Conservation (phyloP, 768 basidiomycete species). For the Mrakia frigida region DNA sequence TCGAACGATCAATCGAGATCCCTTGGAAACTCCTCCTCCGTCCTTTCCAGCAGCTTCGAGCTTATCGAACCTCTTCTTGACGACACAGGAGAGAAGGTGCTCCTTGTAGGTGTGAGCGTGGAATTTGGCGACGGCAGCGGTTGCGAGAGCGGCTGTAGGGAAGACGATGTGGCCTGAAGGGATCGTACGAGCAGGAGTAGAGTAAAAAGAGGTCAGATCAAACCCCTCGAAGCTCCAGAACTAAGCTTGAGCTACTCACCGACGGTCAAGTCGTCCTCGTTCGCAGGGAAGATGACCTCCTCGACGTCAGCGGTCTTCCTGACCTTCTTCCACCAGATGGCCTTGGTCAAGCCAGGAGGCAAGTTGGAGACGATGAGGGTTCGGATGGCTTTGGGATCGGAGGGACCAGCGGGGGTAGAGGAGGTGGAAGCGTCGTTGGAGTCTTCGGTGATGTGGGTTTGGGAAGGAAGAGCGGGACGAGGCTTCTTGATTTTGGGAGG, state of each 20-base stretch:
- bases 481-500: constrained; percentile 28
- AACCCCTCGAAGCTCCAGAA: too few relatives aligned
- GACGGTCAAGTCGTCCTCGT: constrained; percentile 51
- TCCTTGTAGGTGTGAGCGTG: constrained; percentile 94
- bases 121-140: constrained; percentile 67
- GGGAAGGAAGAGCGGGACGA: constrained; percentile 21
- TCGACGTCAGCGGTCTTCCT: constrained; percentile 66
- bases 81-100: constrained; percentile 70
- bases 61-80: constrained; percentile 77
- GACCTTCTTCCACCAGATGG: constrained; percentile 60
- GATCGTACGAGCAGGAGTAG: neutral
- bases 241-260: constrained; percentile 46
- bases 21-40: constrained; percentile 54
- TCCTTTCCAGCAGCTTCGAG: constrained; percentile 47
- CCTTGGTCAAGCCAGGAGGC: constrained; percentile 42
- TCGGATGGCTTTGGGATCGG: constrained; percentile 74
- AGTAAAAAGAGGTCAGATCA: neutral
- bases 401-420: constrained; percentile 2
- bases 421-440: neutral
- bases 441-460: constrained; percentile 20
- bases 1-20: constrained; percentile 77
- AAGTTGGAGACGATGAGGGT: constrained; percentile 51
- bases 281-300: constrained; percentile 46
- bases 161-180: constrained; percentile 68
- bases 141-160: constrained; percentile 60